Evolutionary conservation across 169 alveolate genomes (phyloP).

Genomic region (Cryptosporidium muris): DNA sequence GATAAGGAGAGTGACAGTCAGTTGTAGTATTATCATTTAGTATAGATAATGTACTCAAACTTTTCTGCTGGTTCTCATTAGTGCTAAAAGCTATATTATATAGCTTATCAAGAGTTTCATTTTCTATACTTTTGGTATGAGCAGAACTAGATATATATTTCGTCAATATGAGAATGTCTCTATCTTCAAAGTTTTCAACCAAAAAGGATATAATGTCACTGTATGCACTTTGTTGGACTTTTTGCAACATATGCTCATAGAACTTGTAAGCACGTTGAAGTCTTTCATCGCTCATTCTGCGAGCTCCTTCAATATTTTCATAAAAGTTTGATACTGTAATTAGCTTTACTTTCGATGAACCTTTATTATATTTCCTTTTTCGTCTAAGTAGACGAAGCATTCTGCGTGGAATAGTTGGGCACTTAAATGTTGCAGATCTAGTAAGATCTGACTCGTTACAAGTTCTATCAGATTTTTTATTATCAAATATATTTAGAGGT

Average conservation of each 20-base stretch:
- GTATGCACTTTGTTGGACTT: constrained; percentile 13
- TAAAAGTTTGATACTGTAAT: constrained; percentile 7
- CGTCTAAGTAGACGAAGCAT: background rate
- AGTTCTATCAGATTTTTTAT: too few relatives aligned
- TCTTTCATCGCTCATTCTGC: constrained; percentile 34
- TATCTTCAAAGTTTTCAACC: background rate
- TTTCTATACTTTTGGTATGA: background rate
- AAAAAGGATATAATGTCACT: constrained; percentile 16
- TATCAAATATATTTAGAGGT: too few relatives aligned
- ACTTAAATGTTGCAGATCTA: too few relatives aligned
- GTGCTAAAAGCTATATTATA: constrained; percentile 8
- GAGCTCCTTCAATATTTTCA: constrained; percentile 52
- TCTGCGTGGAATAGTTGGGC: constrained; percentile 1
- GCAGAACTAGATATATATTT: background rate
- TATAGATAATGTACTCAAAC: background rate
- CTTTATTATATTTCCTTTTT: constrained; percentile 11
- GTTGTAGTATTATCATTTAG: background rate
- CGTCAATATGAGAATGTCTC: constrained; percentile 3
- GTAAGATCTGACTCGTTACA: too few relatives aligned
- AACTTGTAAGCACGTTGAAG: constrained; percentile 22
- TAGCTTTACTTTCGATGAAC: background rate
- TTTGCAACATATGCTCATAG: background rate
- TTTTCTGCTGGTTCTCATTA: background rate
- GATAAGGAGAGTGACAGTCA: background rate
- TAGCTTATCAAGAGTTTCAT: background rate